phyloP scores from a whole-genome alignment of 768 basidiomycete genomes.

The Strobilomyces confusus region DNA sequence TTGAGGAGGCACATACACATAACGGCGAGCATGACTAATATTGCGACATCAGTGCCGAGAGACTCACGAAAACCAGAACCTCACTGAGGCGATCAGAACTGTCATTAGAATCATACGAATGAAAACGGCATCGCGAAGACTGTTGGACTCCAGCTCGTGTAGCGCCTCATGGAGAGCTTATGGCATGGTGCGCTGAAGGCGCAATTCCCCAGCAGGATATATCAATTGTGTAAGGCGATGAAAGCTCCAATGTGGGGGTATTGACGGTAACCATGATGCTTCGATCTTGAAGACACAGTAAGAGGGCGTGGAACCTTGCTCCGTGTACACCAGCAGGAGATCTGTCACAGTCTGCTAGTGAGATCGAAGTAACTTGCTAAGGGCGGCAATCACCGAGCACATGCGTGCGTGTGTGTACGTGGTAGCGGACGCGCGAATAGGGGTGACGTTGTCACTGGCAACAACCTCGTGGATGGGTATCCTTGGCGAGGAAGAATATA shows the following conservation, averaged over 20 bases:
- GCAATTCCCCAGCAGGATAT: conserved; percentile 1
- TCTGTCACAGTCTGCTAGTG: not conserved
- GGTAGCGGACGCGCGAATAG: not conserved
- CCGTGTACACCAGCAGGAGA: not conserved
- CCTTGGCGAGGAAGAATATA: not conserved
- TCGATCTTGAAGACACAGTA: not conserved
- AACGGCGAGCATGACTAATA: not conserved
- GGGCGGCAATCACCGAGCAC: conserved; percentile 14
- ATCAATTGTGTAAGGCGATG: not conserved
- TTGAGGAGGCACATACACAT: not conserved
- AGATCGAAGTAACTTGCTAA: conserved; percentile 5
- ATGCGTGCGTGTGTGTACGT: not conserved
- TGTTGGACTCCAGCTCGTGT: not conserved
- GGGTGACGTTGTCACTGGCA: conserved; percentile 9
- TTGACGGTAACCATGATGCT: conserved; percentile 8
- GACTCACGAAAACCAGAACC: not conserved
- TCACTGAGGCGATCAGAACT: not conserved
- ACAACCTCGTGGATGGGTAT: conserved; percentile 4
- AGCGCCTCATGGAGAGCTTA: not conserved
- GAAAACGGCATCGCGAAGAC: not conserved
- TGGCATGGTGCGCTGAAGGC: not conserved
- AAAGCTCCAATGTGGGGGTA: not conserved
- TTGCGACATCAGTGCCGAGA: not conserved
- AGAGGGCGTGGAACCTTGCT: not conserved
- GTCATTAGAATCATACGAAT: conserved; percentile 6